These are phyloP conservation scores for Beta vulgaris DNA, from an alignment of 148 eudicot species.

Conservation along the genomic window DNA sequence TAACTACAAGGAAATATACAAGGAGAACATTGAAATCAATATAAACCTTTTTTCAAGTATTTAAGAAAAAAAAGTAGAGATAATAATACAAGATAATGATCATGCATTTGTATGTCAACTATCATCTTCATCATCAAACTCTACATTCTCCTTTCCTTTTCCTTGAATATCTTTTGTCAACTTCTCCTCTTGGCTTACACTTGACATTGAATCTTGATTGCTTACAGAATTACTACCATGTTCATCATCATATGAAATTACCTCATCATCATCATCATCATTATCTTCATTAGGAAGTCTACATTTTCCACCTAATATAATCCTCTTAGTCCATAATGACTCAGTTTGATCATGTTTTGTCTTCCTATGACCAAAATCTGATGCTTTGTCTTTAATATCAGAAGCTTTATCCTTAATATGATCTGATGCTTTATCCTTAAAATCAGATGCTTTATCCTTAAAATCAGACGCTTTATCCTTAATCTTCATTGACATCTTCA, in stretches of 20 bases:
- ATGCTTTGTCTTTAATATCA: too few relatives aligned
- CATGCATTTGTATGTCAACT: neutral
- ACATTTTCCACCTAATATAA: slow-evolving; percentile 71
- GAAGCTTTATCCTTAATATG: neutral
- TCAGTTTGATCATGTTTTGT: slow-evolving; percentile 48
- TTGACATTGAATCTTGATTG: neutral
- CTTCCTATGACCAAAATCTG: slow-evolving; percentile 18
- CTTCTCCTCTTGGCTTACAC: neutral
- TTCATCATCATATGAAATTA: slow-evolving; percentile 30
- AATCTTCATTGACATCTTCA: slow-evolving; percentile 32
- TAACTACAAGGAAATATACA: too few relatives aligned
- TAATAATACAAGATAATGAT: neutral
- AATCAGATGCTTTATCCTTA: slow-evolving; percentile 21
- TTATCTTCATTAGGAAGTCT: slow-evolving; percentile 51
- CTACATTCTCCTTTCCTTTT: slow-evolving; percentile 15
- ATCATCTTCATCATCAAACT: neutral
- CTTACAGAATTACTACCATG: slow-evolving; percentile 25
- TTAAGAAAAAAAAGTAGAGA: neutral
- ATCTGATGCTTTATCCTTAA: slow-evolving; percentile 7
- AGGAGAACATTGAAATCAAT: too few relatives aligned
- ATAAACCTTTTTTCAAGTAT: too few relatives aligned
- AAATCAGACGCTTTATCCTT: slow-evolving; percentile 21
- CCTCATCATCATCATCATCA: slow-evolving; percentile 36
- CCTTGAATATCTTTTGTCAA: neutral
- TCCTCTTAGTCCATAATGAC: slow-evolving; percentile 67